phyloP scores from a whole-genome alignment of 805 yeast genomes.

The Lachancea fermentati region DNA sequence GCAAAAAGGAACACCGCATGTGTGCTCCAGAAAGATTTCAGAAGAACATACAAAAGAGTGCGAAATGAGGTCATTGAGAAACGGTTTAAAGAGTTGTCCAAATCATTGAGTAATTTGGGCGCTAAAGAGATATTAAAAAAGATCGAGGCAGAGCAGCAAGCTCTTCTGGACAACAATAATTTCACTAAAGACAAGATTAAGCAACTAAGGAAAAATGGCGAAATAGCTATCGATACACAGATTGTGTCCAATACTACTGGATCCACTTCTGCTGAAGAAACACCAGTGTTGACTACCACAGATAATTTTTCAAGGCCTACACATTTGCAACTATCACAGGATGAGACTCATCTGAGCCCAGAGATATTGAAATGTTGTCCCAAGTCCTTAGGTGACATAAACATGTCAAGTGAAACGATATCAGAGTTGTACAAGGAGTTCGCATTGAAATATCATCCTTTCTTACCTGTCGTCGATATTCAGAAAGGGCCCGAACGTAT shows the following conservation, averaged over 20 bases:
- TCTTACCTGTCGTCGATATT: conserved; percentile 83
- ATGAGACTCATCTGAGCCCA: conserved; percentile 22
- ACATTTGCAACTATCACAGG: not conserved
- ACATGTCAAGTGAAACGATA: conserved; percentile 57
- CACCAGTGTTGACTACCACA: conserved; percentile 3
- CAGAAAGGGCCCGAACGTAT: conserved; percentile 75
- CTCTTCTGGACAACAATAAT: conserved; percentile 24
- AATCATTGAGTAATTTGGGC: conserved; percentile 37
- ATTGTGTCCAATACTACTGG: not conserved
- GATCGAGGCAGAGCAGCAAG: conserved; percentile 24
- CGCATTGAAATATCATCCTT: conserved; percentile 72
- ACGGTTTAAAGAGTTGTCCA: conserved; percentile 66
- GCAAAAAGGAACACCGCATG: conserved; percentile 63
- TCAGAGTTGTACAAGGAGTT: conserved; percentile 61
- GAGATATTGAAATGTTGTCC: conserved; percentile 50
- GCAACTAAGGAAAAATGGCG: conserved; percentile 9
- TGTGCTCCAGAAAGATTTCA: conserved; percentile 71
- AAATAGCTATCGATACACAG: not conserved
- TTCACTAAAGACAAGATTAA: conserved; percentile 29
- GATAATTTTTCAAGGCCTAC: not conserved
- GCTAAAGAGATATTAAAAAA: conserved; percentile 28
- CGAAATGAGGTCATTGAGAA: conserved; percentile 75
- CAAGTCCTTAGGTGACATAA: conserved; percentile 65
- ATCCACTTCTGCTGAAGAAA: not conserved
- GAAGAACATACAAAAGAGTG: conserved; percentile 85